phyloP scores from a whole-genome alignment of 179 eudicot genomes.

The Spergularia azorica region DNA sequence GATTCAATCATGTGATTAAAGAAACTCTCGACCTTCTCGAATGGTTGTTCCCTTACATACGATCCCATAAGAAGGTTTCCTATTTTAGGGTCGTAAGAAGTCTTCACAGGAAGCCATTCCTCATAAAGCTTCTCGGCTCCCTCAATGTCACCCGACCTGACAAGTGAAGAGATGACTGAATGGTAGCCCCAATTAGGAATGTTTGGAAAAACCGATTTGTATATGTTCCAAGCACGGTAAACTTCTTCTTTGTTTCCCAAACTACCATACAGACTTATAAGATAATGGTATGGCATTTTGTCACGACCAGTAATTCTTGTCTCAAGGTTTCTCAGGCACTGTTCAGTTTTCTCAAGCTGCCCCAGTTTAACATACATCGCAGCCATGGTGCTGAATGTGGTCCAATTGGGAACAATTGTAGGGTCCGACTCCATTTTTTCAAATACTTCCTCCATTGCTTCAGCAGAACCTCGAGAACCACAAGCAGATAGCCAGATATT shows the following conservation, averaged over 20 bases:
- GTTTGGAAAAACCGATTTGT: conserved; percentile 52
- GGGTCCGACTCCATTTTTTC: conserved; percentile 52
- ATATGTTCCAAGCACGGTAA: conserved; percentile 69
- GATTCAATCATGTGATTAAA: conserved; percentile 52
- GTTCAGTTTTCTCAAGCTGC: conserved; percentile 55
- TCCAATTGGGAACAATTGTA: conserved; percentile 62
- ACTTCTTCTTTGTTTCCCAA: conserved; percentile 73
- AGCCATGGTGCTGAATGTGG: conserved; percentile 81
- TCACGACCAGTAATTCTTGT: conserved; percentile 55
- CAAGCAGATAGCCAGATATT: conserved; percentile 85
- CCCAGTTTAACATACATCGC: conserved; percentile 59
- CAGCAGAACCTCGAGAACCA: conserved; percentile 57
- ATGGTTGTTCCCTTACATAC: conserved; percentile 55
- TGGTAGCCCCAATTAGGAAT: conserved; percentile 73
- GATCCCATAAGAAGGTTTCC: conserved; percentile 62
- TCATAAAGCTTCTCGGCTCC: conserved; percentile 68
- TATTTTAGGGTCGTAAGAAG: conserved; percentile 61
- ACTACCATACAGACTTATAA: conserved; percentile 69
- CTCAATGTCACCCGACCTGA: conserved; percentile 65
- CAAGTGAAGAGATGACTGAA: conserved; percentile 61
- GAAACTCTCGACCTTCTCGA: conserved; percentile 60
- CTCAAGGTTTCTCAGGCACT: conserved; percentile 61
- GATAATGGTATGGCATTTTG: conserved; percentile 70
- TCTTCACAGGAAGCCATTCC: conserved; percentile 64
- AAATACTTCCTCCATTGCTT: conserved; percentile 70